Conservation (phyloP, 2,329 filamentous ascomycete species). For the Fusarium tuaranense region DNA sequence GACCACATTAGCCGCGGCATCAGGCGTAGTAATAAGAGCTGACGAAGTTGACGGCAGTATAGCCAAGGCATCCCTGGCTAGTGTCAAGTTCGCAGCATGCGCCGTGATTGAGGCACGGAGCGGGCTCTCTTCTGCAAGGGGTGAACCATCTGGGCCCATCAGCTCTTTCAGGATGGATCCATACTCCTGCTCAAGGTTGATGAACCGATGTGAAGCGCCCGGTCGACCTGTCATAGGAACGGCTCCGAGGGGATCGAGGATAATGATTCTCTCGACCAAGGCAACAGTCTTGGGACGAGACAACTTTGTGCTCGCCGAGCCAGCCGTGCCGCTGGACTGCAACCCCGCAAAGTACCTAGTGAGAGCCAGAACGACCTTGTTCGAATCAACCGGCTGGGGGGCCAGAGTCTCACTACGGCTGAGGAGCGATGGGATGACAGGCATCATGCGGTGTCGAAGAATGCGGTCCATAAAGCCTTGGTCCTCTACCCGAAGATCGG, state of each 20-base stretch:
- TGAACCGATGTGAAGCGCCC: constrained; percentile 66
- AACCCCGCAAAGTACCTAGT: constrained; percentile 81
- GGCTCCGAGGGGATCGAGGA: constrained; percentile 88
- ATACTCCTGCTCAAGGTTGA: constrained; percentile 95
- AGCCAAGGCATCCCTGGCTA: constrained; percentile 77
- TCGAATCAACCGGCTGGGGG: constrained; percentile 56
- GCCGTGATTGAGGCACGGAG: constrained; percentile 51
- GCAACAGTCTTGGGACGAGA: constrained; percentile 62
- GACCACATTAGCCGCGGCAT: constrained; percentile 74
- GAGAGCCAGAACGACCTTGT: constrained; percentile 80
- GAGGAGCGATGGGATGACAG: constrained; percentile 57
- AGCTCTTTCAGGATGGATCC: constrained; percentile 75
- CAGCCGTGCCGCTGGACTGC: constrained; percentile 52
- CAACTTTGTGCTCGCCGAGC: constrained; percentile 46
- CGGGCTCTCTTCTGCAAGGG: constrained; percentile 47
- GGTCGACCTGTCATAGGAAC: constrained; percentile 72
- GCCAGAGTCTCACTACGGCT: constrained; percentile 55
- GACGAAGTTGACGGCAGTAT: constrained; percentile 88
- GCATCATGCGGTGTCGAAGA: constrained; percentile 48
- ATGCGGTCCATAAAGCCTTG: constrained; percentile 47
- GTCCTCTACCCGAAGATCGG: constrained; percentile 48
- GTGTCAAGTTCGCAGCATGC: constrained; percentile 76
- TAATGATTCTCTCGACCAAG: constrained; percentile 84
- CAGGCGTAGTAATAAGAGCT: constrained; percentile 87
- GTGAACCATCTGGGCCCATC: constrained; percentile 45